Conservation (phyloP, 805 yeast species). For the Candida broadrunensis region DNA sequence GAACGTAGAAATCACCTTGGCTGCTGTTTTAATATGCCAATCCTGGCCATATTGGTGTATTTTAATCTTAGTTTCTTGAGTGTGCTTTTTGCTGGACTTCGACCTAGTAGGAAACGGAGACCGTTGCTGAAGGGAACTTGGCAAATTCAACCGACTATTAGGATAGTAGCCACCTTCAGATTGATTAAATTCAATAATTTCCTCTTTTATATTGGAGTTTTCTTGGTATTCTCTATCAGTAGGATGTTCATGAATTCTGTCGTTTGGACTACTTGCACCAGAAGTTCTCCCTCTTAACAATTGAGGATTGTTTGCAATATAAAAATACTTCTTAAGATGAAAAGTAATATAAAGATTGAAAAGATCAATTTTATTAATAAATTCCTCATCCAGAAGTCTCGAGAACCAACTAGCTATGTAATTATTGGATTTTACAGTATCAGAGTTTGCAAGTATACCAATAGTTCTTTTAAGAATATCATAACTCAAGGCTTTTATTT, state of each 20-base stretch:
- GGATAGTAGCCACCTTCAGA: constrained; percentile 2
- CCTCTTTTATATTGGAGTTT: constrained; percentile 17
- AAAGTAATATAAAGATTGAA: constrained; percentile 77
- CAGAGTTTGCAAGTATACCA: constrained; percentile 61
- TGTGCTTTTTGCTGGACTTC: constrained; percentile 9
- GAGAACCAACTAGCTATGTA: constrained; percentile 58
- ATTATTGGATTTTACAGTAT: constrained; percentile 31
- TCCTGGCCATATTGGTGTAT: constrained; percentile 68
- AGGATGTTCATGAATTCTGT: constrained; percentile 1
- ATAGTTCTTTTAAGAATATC: constrained; percentile 66
- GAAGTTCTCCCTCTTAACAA: constrained; percentile 7
- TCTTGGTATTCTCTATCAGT: constrained; percentile 20
- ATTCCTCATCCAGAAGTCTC: constrained; percentile 38
- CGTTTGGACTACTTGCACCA: neutral
- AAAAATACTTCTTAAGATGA: constrained; percentile 57
- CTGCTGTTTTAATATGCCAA: constrained; percentile 77
- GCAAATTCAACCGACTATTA: constrained; percentile 6
- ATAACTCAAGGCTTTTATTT: constrained; percentile 55
- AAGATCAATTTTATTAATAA: constrained; percentile 57
- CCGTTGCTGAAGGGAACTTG: constrained; percentile 2
- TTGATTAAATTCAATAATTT: constrained; percentile 8
- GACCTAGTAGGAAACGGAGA: constrained; percentile 7
- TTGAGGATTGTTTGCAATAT: constrained; percentile 29
- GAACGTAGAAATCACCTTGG: constrained; percentile 53
- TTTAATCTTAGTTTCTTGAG: constrained; percentile 33